Base-by-base conservation (phyloP, 176 grass and related monocot genomes). In the Pontederia paniculata region DNA sequence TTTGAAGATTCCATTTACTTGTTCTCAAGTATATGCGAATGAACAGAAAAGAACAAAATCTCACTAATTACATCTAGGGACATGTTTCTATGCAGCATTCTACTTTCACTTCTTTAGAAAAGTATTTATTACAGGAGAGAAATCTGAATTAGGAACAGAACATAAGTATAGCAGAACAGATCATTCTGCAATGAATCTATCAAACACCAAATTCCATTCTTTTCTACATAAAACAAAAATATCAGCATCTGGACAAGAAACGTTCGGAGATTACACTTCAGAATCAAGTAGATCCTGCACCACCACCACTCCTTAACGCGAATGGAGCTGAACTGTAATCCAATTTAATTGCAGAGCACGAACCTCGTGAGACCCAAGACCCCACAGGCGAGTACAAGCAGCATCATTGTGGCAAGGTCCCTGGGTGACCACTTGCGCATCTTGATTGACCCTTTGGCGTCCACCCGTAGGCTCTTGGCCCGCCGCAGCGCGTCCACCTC, bases 401-500 rank as follows among this genome's bases (percentile, higher is more conserved):
- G 73, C 0, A 74, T 49, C 52, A 84, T 81, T 46, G 82, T 65
- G 45, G 74, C 55, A 25, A 90, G 78, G 76, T 97, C 91, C 73
- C 74, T 80, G 2, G 70, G 23, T 8, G 85, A 74, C 81, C 84
- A 95, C 17, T 82, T 62, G 68, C 73, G 70, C 12, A 72, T 55
- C 12, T 63, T 45, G 1, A 72, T 69, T 18, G 28, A 44, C 46
- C 59, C 80, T 76, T 97, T 97, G 65, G 86, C 77, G 77, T 97
- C 91, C 44, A 90, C 80, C 42, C 82, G 70, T 53, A 97, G 75
- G 83, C 79, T 87, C 78, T 97, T 97, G 25, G 91, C 91, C 25
- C 83, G 50, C 50, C 83, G 77, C 69, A 97, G 83, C 25, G 86
- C 86, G 78, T 97, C 86, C 23, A 97, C 91, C 52, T 97, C 91